Conservation (phyloP, 2,329 filamentous ascomycete species). For the Talaromyces verruculosus region DNA sequence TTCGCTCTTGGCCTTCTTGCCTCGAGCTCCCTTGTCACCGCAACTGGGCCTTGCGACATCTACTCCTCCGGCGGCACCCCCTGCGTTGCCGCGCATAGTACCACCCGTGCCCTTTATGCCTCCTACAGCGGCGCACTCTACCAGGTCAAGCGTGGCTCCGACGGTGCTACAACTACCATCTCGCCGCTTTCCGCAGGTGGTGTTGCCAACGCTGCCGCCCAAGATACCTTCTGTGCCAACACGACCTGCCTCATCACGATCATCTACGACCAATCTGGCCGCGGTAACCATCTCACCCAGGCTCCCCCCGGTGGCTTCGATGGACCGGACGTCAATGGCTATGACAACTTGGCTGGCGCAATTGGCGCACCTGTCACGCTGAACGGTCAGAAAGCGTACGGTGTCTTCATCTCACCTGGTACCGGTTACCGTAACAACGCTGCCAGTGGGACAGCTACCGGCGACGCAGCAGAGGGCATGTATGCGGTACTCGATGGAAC, state of each 20-base stretch:
- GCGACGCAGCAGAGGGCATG: conserved; percentile 14
- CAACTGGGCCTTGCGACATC: conserved; percentile 16
- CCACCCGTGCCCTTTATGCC: conserved; percentile 16
- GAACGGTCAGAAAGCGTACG: conserved; percentile 18
- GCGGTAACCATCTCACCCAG: conserved; percentile 16
- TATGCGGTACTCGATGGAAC: conserved; percentile 19
- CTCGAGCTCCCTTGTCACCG: conserved; percentile 10
- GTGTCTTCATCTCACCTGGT: conserved; percentile 18
- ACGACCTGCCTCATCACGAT: conserved; percentile 19
- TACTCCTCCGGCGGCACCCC: conserved; percentile 17
- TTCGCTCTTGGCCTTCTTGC: conserved; percentile 13
- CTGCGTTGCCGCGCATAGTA: conserved; percentile 18
- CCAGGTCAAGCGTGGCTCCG: conserved; percentile 14
- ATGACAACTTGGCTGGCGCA: conserved; percentile 17
- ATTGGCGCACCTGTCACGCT: conserved; percentile 16
- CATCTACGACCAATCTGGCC: conserved; percentile 20
- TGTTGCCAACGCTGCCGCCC: conserved; percentile 14
- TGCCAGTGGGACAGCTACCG: conserved; percentile 7
- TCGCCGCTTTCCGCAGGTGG: conserved; percentile 15
- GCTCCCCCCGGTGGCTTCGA: conserved; percentile 1
- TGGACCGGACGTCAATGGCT: conserved; percentile 11
- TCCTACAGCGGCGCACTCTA: conserved; percentile 12
- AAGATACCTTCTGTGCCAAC: conserved; percentile 15
- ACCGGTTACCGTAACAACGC: conserved; percentile 18
- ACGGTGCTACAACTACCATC: conserved; percentile 13